phyloP scores from a whole-genome alignment of 148 eudicot genomes.

The Rhododendron kiyosumense region DNA sequence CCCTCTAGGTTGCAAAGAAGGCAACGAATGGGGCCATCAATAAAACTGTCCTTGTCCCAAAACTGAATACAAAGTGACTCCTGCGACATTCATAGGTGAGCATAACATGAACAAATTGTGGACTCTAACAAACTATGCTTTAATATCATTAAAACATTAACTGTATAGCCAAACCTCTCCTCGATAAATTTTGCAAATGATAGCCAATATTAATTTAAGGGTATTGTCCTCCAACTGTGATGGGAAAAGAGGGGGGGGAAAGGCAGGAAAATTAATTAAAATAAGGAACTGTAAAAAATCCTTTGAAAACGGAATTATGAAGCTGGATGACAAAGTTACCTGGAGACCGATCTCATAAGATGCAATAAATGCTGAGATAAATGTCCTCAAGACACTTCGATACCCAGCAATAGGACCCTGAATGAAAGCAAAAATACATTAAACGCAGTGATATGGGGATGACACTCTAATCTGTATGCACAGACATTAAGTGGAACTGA shows the following conservation, averaged over 20 bases:
- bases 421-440: background rate
- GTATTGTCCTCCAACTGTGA: conserved; percentile 84
- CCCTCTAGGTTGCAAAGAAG: conserved; percentile 82
- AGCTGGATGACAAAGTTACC: conserved; percentile 31
- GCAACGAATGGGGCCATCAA: conserved; percentile 90
- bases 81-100: conserved; percentile 35
- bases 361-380: conserved; percentile 87
- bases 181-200: conserved; percentile 68
- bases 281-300: background rate
- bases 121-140: background rate
- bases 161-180: conserved; percentile 70
- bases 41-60: conserved; percentile 88
- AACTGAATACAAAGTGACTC: conserved; percentile 95
- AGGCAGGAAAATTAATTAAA: no score
- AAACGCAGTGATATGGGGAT: background rate
- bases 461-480: background rate
- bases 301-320: background rate
- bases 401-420: conserved; percentile 88
- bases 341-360: conserved; percentile 90
- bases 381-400: conserved; percentile 82
- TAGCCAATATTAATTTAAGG: conserved; percentile 57
- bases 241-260: background rate
- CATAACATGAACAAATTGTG: conserved; percentile 7
- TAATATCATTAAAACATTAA: conserved; percentile 7
- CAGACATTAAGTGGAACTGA: background rate